Conservation (phyloP, 2,329 filamentous ascomycete species). For the Neofusicoccum umdonicola region DNA sequence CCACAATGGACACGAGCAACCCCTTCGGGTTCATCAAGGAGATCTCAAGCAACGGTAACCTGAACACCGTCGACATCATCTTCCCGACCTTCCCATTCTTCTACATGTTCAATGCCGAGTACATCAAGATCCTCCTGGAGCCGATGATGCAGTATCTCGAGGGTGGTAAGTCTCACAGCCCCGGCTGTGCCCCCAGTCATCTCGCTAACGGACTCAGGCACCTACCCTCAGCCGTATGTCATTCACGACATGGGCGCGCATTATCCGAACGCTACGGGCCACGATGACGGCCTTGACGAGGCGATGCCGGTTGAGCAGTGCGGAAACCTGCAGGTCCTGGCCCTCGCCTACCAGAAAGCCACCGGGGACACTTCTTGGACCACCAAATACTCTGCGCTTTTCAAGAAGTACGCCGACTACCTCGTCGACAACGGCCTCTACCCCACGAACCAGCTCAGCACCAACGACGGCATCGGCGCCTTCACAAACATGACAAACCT, state of each 20-base stretch:
- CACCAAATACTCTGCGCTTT: constrained; percentile 33
- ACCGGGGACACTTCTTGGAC: constrained; percentile 41
- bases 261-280: constrained; percentile 43
- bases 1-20: constrained; percentile 31
- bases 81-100: constrained; percentile 45
- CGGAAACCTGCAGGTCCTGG: constrained; percentile 40
- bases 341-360: constrained; percentile 38
- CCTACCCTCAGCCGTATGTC: constrained; percentile 30
- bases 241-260: constrained; percentile 44
- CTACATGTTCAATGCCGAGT: constrained; percentile 43
- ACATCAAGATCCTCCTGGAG: constrained; percentile 44
- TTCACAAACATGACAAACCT: constrained; percentile 47
- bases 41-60: constrained; percentile 44
- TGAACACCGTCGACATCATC: constrained; percentile 46
- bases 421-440: constrained; percentile 40
- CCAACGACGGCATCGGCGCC: constrained; percentile 43
- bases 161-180: constrained; percentile 29
- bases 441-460: constrained; percentile 41
- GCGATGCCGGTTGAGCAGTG: constrained; percentile 44
- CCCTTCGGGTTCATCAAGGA: constrained; percentile 44
- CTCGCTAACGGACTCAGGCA: neutral
- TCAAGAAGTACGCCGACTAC: constrained; percentile 43
- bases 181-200: no score
- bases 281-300: constrained; percentile 39
- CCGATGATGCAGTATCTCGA: constrained; percentile 45